These are phyloP conservation scores for Podosphaera aphanis DNA, from an alignment of 2,329 filamentous ascomycete species.

Conservation along the genomic window DNA sequence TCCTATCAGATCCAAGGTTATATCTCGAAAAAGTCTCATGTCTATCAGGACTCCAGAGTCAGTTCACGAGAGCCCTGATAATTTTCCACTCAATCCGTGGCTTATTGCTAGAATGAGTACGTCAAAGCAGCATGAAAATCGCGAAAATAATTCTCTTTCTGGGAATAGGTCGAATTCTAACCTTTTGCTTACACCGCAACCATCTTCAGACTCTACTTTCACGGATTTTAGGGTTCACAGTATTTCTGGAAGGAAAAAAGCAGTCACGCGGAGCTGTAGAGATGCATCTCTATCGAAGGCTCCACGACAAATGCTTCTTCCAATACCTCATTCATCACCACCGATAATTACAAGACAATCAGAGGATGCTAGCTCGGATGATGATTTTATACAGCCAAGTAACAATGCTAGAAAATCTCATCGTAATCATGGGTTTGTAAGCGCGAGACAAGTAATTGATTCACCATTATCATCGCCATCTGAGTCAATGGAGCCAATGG, in stretches of 20 bases:
- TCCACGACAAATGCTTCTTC: not conserved
- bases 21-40: conserved; percentile 1
- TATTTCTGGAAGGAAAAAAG: not conserved
- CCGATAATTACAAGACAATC: not conserved
- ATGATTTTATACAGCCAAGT: conserved; percentile 2
- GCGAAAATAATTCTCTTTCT: not conserved
- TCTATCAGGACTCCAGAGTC: not conserved
- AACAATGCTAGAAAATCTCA: not conserved
- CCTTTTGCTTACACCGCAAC: conserved; percentile 4
- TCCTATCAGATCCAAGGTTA: not conserved
- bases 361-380: conserved; percentile 1
- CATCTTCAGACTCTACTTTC: conserved; percentile 4
- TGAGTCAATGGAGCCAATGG: not conserved
- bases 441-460: conserved; percentile 7
- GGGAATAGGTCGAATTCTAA: not conserved
- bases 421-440: conserved; percentile 9
- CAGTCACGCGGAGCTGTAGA: not conserved
- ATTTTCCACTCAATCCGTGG: conserved; percentile 18
- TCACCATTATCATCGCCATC: not conserved
- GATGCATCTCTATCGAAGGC: conserved; percentile 1
- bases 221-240: not conserved
- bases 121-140: conserved; percentile 3
- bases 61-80: not conserved
- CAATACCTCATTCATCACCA: not conserved
- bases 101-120: conserved; percentile 19